phyloP scores from a whole-genome alignment of 2,329 filamentous ascomycete species.

The Phyllosticta citrichinensis region DNA sequence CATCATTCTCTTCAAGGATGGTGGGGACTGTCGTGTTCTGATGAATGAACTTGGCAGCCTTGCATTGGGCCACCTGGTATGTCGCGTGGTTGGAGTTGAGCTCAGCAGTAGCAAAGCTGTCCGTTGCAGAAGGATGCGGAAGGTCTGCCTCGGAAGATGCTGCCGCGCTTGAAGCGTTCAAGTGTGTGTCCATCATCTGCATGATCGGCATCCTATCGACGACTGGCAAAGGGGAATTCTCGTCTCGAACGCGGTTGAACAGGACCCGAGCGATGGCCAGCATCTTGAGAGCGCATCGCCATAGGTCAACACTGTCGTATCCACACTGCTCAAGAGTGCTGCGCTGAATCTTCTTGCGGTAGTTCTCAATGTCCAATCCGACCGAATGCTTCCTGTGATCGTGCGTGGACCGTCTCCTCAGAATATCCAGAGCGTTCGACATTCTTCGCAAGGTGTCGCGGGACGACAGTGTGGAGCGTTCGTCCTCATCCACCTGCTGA shows the following conservation, averaged over 20 bases:
- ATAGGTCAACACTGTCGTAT: conserved; percentile 26
- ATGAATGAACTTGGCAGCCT: not conserved
- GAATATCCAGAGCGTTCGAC: not conserved
- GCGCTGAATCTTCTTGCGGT: conserved; percentile 31
- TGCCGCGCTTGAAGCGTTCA: not conserved
- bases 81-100: not conserved
- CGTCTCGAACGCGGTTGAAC: conserved; percentile 7
- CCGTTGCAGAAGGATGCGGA: not conserved
- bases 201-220: conserved; percentile 5
- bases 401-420: not conserved
- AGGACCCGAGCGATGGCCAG: conserved; percentile 22
- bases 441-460: too few relatives aligned
- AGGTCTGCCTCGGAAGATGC: not conserved
- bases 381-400: conserved; percentile 2
- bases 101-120: not conserved
- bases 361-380: conserved; percentile 7
- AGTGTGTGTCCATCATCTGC: conserved; percentile 2
- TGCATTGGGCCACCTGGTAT: not conserved
- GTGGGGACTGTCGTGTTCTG: not conserved
- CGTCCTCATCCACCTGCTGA: conserved; percentile 3
- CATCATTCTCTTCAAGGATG: not conserved
- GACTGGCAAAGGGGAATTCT: not conserved
- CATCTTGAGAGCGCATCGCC: conserved; percentile 25
- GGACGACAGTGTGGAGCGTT: too few relatives aligned
- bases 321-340: conserved; percentile 25